A percentile compares a stretch with the other conserved stretches of the same genome.
Evolutionary conservation across 164 flowering plant species (phyloP).

Genomic region (Berberis vulgaris): DNA sequence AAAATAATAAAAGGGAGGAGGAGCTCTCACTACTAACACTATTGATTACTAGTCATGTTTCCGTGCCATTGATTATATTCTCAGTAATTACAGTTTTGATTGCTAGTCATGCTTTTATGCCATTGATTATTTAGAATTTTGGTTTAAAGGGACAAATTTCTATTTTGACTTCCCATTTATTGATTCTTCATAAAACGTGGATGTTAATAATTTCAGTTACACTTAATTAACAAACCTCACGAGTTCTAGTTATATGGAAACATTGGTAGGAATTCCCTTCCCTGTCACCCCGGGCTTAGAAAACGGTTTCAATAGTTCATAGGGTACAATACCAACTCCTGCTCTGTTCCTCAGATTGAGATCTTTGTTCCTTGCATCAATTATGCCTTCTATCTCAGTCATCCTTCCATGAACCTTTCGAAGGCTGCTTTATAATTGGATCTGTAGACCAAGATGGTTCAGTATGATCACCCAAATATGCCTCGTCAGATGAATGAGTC

Average conservation of each 20-base stretch:
- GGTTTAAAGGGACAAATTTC: no score
- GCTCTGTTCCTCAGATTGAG: slow-evolving; percentile 20
- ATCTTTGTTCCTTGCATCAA: slow-evolving; percentile 29
- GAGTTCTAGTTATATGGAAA: slow-evolving; percentile 3
- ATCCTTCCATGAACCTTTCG: slow-evolving; percentile 16
- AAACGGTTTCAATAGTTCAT: slow-evolving; percentile 27
- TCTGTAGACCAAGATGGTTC: slow-evolving; percentile 24
- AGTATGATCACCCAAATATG: slow-evolving; percentile 21
- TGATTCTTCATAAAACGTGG: no score
- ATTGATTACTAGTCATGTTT: no score
- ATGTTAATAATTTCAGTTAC: neutral
- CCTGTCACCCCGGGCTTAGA: slow-evolving; percentile 24
- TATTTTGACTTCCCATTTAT: no score
- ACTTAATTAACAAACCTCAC: neutral
- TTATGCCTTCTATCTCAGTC: slow-evolving; percentile 23
- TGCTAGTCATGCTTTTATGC: no score
- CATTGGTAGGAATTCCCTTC: slow-evolving; percentile 12
- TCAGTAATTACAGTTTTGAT: no score
- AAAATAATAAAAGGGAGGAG: no score
- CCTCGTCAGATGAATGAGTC: slow-evolving; percentile 29
- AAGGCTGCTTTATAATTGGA: slow-evolving; percentile 14
- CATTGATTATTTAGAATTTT: no score
- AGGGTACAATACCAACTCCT: slow-evolving; percentile 34
- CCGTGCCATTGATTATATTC: no score
- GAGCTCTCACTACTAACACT: no score